Evolutionary conservation across 1,284 basidiomycete genomes (phyloP).

Genomic region (Pseudozyma flocculosa): DNA sequence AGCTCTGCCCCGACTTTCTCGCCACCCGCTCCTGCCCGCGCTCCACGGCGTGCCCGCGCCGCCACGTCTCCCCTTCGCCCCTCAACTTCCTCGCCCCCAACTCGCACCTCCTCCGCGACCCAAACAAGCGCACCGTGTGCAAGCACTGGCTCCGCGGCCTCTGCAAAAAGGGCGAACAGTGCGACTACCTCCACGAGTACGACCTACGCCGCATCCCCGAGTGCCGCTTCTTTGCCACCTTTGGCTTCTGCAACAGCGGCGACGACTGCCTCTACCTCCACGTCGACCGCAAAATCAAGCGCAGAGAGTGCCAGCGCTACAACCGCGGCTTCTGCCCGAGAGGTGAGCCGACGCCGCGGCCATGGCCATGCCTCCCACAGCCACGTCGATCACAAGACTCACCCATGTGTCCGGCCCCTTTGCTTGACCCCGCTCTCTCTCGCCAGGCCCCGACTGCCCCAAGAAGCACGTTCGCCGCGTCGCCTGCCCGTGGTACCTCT

Average conservation of each 20-base stretch:
- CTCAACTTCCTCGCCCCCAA: slow-evolving; percentile 30
- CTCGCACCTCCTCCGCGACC: slow-evolving; percentile 35
- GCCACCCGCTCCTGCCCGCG: slow-evolving; percentile 22
- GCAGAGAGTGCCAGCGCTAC: slow-evolving; percentile 85
- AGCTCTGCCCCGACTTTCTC: slow-evolving; percentile 42
- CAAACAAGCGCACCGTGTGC: slow-evolving; percentile 72
- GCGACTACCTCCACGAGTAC: slow-evolving; percentile 99
- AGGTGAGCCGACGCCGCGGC: slow-evolving; percentile 25
- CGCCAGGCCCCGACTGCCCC: slow-evolving; percentile 76
- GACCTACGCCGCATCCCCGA: slow-evolving; percentile 98
- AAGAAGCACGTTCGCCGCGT: slow-evolving; percentile 90
- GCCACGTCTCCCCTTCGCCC: slow-evolving; percentile 34
- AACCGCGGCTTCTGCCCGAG: slow-evolving; percentile 82
- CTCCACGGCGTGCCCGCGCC: slow-evolving; percentile 29
- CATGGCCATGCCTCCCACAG: background rate
- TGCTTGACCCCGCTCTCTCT: slow-evolving; percentile 4
- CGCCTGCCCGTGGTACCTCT: slow-evolving; percentile 85
- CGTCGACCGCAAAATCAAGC: slow-evolving; percentile 83
- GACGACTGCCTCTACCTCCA: slow-evolving; percentile 98
- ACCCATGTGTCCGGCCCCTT: background rate
- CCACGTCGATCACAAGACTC: background rate
- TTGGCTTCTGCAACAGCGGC: slow-evolving; percentile 95
- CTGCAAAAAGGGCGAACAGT: slow-evolving; percentile 97
- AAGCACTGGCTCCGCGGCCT: slow-evolving; percentile 98
- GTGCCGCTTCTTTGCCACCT: slow-evolving; percentile 98